These are phyloP conservation scores for Purpureocillium lavendulum DNA, from an alignment of 2,329 filamentous ascomycete genomes.

Conservation along the genomic window DNA sequence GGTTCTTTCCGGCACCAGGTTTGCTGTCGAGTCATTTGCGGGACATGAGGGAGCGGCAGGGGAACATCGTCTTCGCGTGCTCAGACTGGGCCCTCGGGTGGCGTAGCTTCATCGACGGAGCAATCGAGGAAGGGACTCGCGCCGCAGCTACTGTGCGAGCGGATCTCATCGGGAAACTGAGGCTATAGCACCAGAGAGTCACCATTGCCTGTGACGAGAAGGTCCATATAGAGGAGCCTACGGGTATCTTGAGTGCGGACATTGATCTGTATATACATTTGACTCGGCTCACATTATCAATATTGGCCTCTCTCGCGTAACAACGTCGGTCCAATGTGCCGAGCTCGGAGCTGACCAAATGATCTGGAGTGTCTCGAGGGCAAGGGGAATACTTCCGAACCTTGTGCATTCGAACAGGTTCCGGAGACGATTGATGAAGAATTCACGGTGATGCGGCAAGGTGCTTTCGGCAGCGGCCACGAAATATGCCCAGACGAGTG, in stretches of 20 bases:
- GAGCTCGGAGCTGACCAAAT: constrained; percentile 22
- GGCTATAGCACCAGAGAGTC: no score
- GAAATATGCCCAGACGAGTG: constrained; percentile 32
- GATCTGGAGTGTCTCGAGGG: constrained; percentile 20
- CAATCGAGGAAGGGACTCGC: constrained; percentile 32
- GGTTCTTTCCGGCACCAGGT: constrained; percentile 28
- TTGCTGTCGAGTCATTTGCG: constrained; percentile 28
- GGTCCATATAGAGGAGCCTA: background rate
- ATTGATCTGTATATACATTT: no score
- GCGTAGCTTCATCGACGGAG: constrained; percentile 41
- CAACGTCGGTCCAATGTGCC: constrained; percentile 19
- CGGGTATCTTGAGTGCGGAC: no score
- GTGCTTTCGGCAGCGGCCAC: constrained; percentile 29
- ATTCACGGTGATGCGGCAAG: constrained; percentile 22
- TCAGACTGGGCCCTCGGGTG: constrained; percentile 41
- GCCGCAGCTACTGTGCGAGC: background rate
- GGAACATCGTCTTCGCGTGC: constrained; percentile 35
- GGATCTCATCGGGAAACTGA: background rate
- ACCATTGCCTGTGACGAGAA: no score
- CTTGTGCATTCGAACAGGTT: constrained; percentile 21
- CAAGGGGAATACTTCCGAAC: constrained; percentile 28
- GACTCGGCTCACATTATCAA: constrained; percentile 15
- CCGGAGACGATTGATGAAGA: constrained; percentile 21
- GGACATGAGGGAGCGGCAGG: constrained; percentile 30
- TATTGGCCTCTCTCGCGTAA: constrained; percentile 17